Base-by-base conservation (phyloP, 192 early-diverging fungal genomes). In the Allomyces arbusculus region DNA sequence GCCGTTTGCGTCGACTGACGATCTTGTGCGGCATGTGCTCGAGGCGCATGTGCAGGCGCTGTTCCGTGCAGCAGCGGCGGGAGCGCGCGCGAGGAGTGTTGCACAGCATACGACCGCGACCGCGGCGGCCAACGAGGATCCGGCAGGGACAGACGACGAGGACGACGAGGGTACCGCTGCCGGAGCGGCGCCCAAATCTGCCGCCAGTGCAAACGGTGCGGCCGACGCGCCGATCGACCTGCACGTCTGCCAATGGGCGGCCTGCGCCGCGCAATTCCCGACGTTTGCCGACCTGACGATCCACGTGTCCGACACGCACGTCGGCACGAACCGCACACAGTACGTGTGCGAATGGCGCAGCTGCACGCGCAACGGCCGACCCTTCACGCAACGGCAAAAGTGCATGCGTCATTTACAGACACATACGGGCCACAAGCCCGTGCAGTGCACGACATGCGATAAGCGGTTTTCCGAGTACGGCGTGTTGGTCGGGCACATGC, bases 321-420 rank as follows among this genome's bases (percentile, higher is more conserved):
- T 89, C 24, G 85, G 85, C 9, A 71, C 71, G 2, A 81, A 84
- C 25, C 79, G 77, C 64, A 77, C 77, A 25, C 70, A 77, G 64
- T 83, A 83, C 65, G 65, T 75, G 5, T 83, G 81, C 44, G 68
- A 72, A 23, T 83, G 81, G 81, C 71, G 76, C 23, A 65, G 67
- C 24, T 83, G 81, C 63, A 74, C 77, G 25, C 67, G 81, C 3
- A 66, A 76, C 24, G 81, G 79, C 0, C 71, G 73, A 10, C 70
- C 72, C 43, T 83, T 83, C 62, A 74, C 70, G 1, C 79, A 80
- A 65, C 67, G 78, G 44, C 81, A 83, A 64, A 83, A 85, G 65
- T 76, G 81, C 28, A 80, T 89, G 79, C 72, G 90, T 26, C 91
- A 94, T 71, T 85, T 92, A 23, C 89, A 90, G 66, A 90, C 88